Evolutionary conservation across 1,284 basidiomycete genomes (phyloP), one percentile per base, ranked within the genome.

Genomic region (Meripilus lineatus): DNA sequence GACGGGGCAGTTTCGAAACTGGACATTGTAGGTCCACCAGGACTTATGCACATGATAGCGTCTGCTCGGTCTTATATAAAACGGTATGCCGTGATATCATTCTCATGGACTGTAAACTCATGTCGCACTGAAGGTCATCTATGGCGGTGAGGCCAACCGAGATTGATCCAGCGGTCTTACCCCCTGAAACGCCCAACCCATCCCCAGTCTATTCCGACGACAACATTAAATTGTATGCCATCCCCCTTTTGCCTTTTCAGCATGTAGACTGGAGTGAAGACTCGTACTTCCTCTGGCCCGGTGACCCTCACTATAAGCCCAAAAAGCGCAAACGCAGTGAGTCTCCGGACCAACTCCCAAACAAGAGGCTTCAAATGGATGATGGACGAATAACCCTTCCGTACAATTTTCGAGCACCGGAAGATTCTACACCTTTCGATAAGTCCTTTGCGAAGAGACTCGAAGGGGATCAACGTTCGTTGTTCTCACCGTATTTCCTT

Each of bases 21-120:
- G 26, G 66, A 77, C 22, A 58, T 94, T 17, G 67, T 79, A 25
- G 93, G 91, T 4, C 91, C 91, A 1, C 72, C 72, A 5, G 89
- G 88, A 20, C 62, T 87, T 17, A 61, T 72, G 17, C 88, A 93
- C 57, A 74, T 74, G 42, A 58, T 94, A 30, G 86, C 88, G 11
- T 77, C 86, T 1, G 81, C 81, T 75, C 74, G 86, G 6, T 61
- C 67, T 25, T 86, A 78, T 54, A 70, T 74, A 1, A 79, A 68
- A 50, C 73, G 86, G 86, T 85, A 11, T 32, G 17, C 3, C 25
- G 22, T 14, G 18, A 39, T 24, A 23, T 18, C 28, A 10, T 33
- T 11, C 24, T 24, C 26, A 15, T 22, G 20, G 10, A 11, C 34
- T 20, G 32, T 8, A 20, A 17, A 20, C 28, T 11, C 22, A 18